Evolutionary conservation across 768 basidiomycete species (phyloP).

Genomic region (Coprinopsis strossmayeri): DNA sequence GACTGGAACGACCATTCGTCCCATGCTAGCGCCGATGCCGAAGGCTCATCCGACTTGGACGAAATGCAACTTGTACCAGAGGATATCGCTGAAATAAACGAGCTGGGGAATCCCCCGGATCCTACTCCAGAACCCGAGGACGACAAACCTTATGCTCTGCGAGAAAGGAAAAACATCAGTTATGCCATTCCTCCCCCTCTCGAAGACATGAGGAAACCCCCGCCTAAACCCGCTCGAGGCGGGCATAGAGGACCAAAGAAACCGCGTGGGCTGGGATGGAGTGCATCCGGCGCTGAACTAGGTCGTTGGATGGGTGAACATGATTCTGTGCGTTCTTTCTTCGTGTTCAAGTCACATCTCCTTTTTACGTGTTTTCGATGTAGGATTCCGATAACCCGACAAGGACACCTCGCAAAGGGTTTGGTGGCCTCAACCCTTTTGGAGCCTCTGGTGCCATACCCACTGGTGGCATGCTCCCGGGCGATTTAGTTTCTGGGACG

Average conservation of each 20-base stretch:
- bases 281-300: constrained; percentile 70
- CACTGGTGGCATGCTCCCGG: constrained; percentile 49
- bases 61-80: constrained; percentile 27
- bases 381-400: constrained; percentile 70
- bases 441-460: constrained; percentile 48
- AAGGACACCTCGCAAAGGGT: constrained; percentile 59
- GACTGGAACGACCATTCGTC: constrained; percentile 40
- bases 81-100: constrained; percentile 39
- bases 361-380: constrained; percentile 4
- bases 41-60: constrained; percentile 56
- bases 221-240: constrained; percentile 24
- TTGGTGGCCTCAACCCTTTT: constrained; percentile 44
- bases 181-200: constrained; percentile 79
- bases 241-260: constrained; percentile 25
- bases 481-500: constrained; percentile 63
- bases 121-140: constrained; percentile 38
- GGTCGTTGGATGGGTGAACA: constrained; percentile 67
- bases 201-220: constrained; percentile 56
- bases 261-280: constrained; percentile 62
- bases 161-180: constrained; percentile 64
- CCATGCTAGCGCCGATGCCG: constrained; percentile 44
- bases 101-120: constrained; percentile 35
- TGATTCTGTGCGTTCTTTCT: constrained; percentile 48
- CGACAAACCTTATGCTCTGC: constrained; percentile 57
- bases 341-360: neutral